Conservation (phyloP, 306 rosid genomes). For the Bauhinia variegata region DNA sequence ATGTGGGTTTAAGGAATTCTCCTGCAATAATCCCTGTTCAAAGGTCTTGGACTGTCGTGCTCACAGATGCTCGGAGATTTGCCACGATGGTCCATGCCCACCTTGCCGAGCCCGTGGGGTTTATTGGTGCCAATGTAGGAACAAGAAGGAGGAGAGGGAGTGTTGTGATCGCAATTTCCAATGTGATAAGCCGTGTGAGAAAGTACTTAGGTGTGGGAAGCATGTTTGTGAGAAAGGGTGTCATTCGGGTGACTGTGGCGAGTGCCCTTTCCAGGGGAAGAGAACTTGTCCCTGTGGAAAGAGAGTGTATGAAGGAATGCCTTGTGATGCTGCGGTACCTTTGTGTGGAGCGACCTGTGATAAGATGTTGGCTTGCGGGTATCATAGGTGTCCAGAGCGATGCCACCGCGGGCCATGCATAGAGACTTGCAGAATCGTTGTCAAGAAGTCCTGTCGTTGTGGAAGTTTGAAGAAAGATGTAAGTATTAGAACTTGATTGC, state of each 20-base stretch:
- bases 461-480: slow-evolving; percentile 95
- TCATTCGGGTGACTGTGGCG: slow-evolving; percentile 76
- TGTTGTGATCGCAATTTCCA: slow-evolving; percentile 69
- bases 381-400: slow-evolving; percentile 83
- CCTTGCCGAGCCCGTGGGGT: slow-evolving; percentile 60
- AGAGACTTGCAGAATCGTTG: slow-evolving; percentile 77
- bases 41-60: slow-evolving; percentile 63
- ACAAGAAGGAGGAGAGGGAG: slow-evolving; percentile 66
- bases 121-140: slow-evolving; percentile 71
- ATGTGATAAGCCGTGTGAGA: slow-evolving; percentile 64
- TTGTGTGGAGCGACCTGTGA: slow-evolving; percentile 85
- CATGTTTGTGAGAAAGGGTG: slow-evolving; percentile 80
- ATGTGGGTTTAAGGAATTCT: slow-evolving; percentile 78
- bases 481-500: slow-evolving; percentile 36
- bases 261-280: slow-evolving; percentile 80
- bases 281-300: slow-evolving; percentile 90
- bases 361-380: slow-evolving; percentile 70
- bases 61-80: slow-evolving; percentile 63
- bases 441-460: slow-evolving; percentile 77
- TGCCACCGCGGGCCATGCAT: slow-evolving; percentile 86
- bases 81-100: slow-evolving; percentile 75
- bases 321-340: slow-evolving; percentile 75
- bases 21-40: slow-evolving; percentile 64
- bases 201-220: slow-evolving; percentile 72
- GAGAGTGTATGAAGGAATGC: slow-evolving; percentile 69